These are phyloP conservation scores for Elsinoe arachidis DNA, from an alignment of 2,329 filamentous ascomycete species.

Conservation along the genomic window DNA sequence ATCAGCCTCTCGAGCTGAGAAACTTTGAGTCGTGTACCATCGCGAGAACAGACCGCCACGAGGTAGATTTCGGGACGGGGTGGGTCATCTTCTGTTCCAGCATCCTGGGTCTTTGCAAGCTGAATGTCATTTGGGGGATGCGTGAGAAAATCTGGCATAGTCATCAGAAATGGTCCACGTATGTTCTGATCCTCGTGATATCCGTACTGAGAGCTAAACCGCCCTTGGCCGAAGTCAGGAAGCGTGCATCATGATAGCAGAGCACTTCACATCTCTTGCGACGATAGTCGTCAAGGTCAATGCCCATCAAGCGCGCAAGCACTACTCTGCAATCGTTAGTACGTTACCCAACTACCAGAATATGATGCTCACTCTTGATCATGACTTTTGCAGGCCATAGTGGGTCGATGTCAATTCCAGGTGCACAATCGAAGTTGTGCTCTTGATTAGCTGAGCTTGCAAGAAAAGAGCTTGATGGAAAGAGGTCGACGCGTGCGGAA, in stretches of 20 bases:
- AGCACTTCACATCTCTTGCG: background rate
- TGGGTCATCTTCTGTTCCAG: background rate
- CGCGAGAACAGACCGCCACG: background rate
- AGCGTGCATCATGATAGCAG: background rate
- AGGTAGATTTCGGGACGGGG: constrained; percentile 3
- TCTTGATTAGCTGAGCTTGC: background rate
- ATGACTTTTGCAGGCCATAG: background rate
- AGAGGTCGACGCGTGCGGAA: too few relatives aligned
- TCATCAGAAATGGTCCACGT: background rate
- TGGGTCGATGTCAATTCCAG: background rate
- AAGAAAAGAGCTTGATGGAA: too few relatives aligned
- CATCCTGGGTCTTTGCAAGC: background rate
- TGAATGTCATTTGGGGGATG: background rate
- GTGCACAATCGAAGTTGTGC: background rate
- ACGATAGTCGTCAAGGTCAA: background rate
- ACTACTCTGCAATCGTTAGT: background rate
- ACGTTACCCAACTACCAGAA: background rate
- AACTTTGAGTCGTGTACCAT: background rate
- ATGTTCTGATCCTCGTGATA: background rate
- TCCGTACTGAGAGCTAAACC: background rate
- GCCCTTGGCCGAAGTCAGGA: background rate
- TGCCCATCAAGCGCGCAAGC: background rate
- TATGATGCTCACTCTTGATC: background rate
- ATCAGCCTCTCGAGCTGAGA: background rate
- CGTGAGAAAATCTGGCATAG: background rate